Percentiles rank a stretch among this genome's conserved stretches.
phyloP scores from a whole-genome alignment of 192 early-diverging fungal genomes.

The Rhizophlyctis rosea region DNA sequence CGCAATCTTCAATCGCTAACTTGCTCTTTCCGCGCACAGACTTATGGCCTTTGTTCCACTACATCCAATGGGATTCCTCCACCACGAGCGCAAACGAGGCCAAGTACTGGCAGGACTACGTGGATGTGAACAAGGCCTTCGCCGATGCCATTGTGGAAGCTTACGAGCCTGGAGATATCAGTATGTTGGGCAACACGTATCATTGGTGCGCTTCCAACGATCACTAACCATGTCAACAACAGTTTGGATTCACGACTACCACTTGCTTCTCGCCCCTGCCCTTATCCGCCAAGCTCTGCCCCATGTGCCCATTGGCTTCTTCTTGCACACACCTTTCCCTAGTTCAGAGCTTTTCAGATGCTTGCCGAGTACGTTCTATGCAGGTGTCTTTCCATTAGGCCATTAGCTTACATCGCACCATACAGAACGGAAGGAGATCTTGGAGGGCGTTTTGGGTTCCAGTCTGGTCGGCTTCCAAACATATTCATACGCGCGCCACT shows the following conservation, averaged over 20 bases:
- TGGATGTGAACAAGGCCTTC: constrained; percentile 75
- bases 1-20: constrained; percentile 1
- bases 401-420: neutral
- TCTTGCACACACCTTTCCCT: constrained; percentile 61
- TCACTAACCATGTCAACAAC: constrained; percentile 1
- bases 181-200: constrained; percentile 42
- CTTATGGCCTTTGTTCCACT: constrained; percentile 96
- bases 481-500: constrained; percentile 90
- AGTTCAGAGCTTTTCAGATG: constrained; percentile 59
- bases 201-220: neutral
- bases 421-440: constrained; percentile 70
- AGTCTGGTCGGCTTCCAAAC: constrained; percentile 96
- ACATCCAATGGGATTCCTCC: constrained; percentile 80
- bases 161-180: constrained; percentile 75
- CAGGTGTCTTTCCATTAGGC: neutral
- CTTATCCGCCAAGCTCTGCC: constrained; percentile 44
- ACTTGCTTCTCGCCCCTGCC: constrained; percentile 47
- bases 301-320: constrained; percentile 49
- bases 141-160: constrained; percentile 66
- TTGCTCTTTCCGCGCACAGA: constrained; percentile 43
- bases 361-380: constrained; percentile 44
- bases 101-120: constrained; percentile 76
- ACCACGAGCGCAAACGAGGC: constrained; percentile 61
- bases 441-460: constrained; percentile 86
- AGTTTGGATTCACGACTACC: constrained; percentile 65